These are phyloP conservation scores for Penicillium concentricum DNA, from an alignment of 2,329 filamentous ascomycete species.

Conservation along the genomic window DNA sequence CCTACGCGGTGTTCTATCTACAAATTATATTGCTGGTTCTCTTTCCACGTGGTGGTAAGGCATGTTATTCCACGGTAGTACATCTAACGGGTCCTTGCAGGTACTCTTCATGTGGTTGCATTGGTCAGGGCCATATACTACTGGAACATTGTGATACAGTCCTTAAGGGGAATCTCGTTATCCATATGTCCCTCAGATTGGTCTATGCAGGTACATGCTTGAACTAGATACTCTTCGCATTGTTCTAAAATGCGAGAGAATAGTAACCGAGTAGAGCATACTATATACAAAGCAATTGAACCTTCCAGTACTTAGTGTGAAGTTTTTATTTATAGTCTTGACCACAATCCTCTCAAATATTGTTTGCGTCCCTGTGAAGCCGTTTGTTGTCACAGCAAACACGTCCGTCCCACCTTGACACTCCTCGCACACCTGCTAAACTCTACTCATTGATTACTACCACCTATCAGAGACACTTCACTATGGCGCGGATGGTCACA, in stretches of 20 bases:
- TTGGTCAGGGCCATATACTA: not conserved
- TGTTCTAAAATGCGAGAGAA: not conserved
- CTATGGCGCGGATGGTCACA: not conserved
- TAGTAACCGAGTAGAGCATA: not conserved
- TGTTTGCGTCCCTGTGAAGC: not conserved
- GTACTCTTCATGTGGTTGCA: not conserved
- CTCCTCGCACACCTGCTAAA: not conserved
- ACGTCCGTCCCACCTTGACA: not conserved
- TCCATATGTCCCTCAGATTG: not conserved
- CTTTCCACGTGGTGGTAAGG: not conserved
- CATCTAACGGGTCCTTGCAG: not conserved
- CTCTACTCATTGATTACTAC: not conserved
- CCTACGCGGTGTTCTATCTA: too few relatives aligned
- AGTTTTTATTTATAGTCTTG: too few relatives aligned
- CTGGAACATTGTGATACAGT: not conserved
- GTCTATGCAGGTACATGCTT: not conserved
- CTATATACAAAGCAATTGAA: not conserved
- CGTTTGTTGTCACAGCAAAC: too few relatives aligned
- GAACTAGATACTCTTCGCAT: not conserved
- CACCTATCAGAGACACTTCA: not conserved
- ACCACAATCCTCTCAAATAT: too few relatives aligned
- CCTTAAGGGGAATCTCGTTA: not conserved
- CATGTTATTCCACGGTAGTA: not conserved
- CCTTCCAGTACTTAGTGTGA: not conserved
- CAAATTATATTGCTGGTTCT: too few relatives aligned